Base-by-base conservation (phyloP, 495 filamentous ascomycete genomes). In the Hapsidospora chrysogenum region DNA sequence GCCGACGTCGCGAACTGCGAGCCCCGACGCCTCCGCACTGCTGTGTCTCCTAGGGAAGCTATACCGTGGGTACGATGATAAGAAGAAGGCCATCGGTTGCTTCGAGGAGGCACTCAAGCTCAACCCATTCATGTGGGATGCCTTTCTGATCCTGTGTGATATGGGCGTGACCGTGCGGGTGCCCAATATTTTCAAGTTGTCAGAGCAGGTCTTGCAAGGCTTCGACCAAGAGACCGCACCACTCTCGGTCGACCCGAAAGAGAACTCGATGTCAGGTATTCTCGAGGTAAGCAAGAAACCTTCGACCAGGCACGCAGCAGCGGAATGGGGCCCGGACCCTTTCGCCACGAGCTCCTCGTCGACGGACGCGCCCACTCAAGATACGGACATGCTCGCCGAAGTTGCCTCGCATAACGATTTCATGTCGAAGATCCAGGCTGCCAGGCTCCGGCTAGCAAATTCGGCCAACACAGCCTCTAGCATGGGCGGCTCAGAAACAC, bases 91-190 rank as follows among this genome's bases (percentile, higher is more conserved):
- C 20, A 69, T 85, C 9, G 68, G 80, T 32, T 80, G 71, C 48
- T 96, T 85, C 51, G 81, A 86, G 37, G 81, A 85, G 38, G 76
- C 89, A 6, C 60, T 96, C 33, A 92, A 85, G 53, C 50, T 76
- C 25, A 96, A 95, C 48, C 86, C 89, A 0, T 92, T 96, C 56
- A 86, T 92, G 72, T 96, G 92, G 89, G 89, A 97, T 62, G 92
- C 92, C 0, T 95, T 94, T 52, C 64, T 76, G 14, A 76, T 68
- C n/a, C 59, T 97, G 3, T 66, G 53, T 33, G 55, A 56, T 39
- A 57, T 67, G 84, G 84, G 83, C 6, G 72, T 78, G 26, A 70
- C 72, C 42, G 63, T 95, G 19, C 68, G 77, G 29, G 73, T 85
- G 27, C 60, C 74, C 14, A 93, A 87, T 47, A 80, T 96, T 40